These are phyloP conservation scores for Leccinum pellstonianum DNA, from an alignment of 768 basidiomycete species.

Conservation along the genomic window DNA sequence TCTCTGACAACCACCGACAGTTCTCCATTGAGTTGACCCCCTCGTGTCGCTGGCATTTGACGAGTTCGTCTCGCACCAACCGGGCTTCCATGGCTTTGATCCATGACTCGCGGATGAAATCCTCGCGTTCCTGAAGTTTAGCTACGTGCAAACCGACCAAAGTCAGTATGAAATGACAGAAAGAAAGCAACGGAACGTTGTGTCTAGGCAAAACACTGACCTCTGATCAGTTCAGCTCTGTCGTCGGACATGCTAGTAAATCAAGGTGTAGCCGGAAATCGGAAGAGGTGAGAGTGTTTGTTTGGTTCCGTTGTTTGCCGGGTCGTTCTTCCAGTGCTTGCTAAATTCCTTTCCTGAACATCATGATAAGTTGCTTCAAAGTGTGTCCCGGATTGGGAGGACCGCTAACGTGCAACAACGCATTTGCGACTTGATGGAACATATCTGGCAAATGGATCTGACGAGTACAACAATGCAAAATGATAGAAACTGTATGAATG, in stretches of 20 bases:
- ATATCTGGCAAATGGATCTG: neutral
- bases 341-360: too few relatives aligned
- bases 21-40: slow-evolving; percentile 91
- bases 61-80: slow-evolving; percentile 83
- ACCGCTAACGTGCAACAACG: neutral
- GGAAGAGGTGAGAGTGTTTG: slow-evolving; percentile 8
- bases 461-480: neutral
- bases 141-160: slow-evolving; percentile 37
- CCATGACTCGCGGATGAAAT: slow-evolving; percentile 88
- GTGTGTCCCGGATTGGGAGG: neutral
- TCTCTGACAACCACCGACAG: slow-evolving; percentile 83
- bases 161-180: neutral
- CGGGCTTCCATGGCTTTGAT: slow-evolving; percentile 91
- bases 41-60: slow-evolving; percentile 86
- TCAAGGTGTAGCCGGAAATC: slow-evolving; percentile 1
- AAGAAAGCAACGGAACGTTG: neutral
- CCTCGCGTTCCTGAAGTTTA: slow-evolving; percentile 66
- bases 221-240: slow-evolving; percentile 34
- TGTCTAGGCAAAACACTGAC: slow-evolving; percentile 15
- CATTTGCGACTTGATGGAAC: neutral
- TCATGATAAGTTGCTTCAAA: too few relatives aligned
- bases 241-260: slow-evolving; percentile 32
- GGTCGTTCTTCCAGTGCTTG: too few relatives aligned
- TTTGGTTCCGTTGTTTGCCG: slow-evolving; percentile 5
- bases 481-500: neutral